phyloP scores from a whole-genome alignment of 73 alveolate genomes.

The Uronychia binucleata region DNA sequence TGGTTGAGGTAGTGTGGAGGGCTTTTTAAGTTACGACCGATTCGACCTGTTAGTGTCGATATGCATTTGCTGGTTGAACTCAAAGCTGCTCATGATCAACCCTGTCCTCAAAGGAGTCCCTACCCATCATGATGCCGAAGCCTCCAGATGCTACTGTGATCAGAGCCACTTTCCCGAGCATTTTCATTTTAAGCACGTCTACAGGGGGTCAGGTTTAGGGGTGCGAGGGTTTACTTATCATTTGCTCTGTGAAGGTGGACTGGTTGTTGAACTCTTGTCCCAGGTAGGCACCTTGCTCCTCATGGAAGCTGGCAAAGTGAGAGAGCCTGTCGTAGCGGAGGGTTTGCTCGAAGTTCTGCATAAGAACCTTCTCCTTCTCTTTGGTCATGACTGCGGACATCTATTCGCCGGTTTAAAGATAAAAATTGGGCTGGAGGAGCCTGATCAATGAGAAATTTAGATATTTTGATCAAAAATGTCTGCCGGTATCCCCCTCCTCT shows the following conservation, averaged over 20 bases:
- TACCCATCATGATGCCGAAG: slow-evolving; percentile 55
- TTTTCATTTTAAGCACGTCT: slow-evolving; percentile 5
- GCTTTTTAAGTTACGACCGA: slow-evolving; percentile 45
- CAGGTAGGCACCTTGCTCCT: slow-evolving; percentile 9
- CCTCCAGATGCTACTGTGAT: slow-evolving; percentile 62
- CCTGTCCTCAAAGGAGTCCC: not conserved
- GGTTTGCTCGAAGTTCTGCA: not conserved
- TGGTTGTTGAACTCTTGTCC: slow-evolving; percentile 28
- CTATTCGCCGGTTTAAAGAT: not conserved
- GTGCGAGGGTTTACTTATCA: slow-evolving; percentile 7
- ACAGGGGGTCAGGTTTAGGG: not conserved
- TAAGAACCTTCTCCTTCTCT: too few species aligned
- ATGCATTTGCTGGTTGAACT: slow-evolving; percentile 18
- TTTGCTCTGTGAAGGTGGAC: slow-evolving; percentile 35
- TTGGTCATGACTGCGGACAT: not conserved
- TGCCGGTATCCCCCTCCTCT: not conserved
- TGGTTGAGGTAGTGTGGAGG: too few species aligned
- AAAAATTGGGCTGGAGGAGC: not conserved
- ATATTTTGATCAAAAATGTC: slow-evolving; percentile 11
- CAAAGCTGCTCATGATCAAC: slow-evolving; percentile 54
- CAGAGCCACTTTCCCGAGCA: slow-evolving; percentile 49
- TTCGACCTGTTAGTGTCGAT: slow-evolving; percentile 42
- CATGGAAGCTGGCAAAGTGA: slow-evolving; percentile 2
- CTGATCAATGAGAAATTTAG: slow-evolving; percentile 46
- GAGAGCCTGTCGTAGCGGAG: not conserved